Percentiles rank a stretch among this genome's conserved stretches.
Evolutionary conservation across 495 filamentous ascomycete genomes (phyloP).

Genomic region (Annulohypoxylon bovei): DNA sequence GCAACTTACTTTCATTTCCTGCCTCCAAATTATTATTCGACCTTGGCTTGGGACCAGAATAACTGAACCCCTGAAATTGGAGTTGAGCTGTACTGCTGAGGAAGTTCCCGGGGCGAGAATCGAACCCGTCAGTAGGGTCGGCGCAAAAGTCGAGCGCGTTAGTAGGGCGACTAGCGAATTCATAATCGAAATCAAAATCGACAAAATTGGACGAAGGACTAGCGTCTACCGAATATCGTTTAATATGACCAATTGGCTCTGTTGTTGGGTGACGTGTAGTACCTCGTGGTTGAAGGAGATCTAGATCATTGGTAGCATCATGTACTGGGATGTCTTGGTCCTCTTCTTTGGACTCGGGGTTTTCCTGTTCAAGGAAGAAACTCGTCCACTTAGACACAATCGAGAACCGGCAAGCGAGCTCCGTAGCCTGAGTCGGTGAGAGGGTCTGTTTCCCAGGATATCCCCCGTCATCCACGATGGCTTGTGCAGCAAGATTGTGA

Average conservation of each 20-base stretch:
- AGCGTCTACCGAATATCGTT: neutral
- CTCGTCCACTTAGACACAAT: slow-evolving; percentile 11
- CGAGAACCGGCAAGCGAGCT: slow-evolving; percentile 2
- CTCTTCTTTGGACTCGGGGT: neutral
- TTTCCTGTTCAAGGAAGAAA: slow-evolving; percentile 2
- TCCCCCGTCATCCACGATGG: neutral
- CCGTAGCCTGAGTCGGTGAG: neutral
- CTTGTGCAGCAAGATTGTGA: neutral
- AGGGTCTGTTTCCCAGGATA: neutral
- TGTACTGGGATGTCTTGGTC: neutral
- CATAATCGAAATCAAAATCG: neutral
- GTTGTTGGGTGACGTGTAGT: neutral
- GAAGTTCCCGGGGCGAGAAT: neutral
- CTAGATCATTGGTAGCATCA: neutral
- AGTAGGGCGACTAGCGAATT: neutral
- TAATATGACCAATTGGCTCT: neutral
- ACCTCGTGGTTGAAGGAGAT: slow-evolving; percentile 1
- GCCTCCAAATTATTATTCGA: too few species aligned
- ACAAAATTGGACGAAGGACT: neutral
- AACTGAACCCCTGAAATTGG: neutral
- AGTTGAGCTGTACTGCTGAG: neutral
- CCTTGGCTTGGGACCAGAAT: too few species aligned
- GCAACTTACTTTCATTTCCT: too few species aligned
- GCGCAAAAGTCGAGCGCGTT: neutral
- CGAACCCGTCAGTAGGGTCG: neutral